Base-by-base conservation (phyloP, 1,139 yeast species). In the Geotrichum armillariae region DNA sequence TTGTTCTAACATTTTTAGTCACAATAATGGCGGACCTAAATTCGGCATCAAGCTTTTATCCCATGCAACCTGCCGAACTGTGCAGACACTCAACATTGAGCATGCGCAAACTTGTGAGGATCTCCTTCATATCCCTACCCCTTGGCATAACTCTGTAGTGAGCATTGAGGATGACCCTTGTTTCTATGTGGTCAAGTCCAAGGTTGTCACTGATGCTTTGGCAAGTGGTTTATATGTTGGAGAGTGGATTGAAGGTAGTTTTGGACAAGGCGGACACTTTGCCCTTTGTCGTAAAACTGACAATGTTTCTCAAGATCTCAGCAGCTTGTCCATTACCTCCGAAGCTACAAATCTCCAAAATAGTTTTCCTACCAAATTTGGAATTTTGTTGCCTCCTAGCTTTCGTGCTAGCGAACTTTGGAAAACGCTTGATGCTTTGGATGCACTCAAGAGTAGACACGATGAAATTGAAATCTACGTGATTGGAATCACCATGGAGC, bases 111-210 rank as follows among this genome's bases (percentile, higher is more conserved):
- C 50, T 4, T 52, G 48, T 39, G 54, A 52, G 32, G 54, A 52
- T 23, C 42, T 52, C 17, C 40, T 52, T 21, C 54, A 52, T 35
- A 52, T 52, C 22, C 54, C 54, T 31, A 52, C 54, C 3, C 52
- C 54, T 14, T 52, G 54, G 54, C 54, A 52, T 35, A 52, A 52
- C 35, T 44, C 49, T 32, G 54, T 52, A 4, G 52, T 52, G 20
- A 39, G 40, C 11, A 32, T 52, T 31, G 47, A 45, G 31, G 44
- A 40, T 14, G 25, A 35, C 12, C 33, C 39, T 9, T 41, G 38
- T 18, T 46, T 41, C 22, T 52, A 48, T 25, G 49, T 52, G 17
- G 52, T 46, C 37, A 52, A 52, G 46, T 52, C 54, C 14, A 18
- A 34, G 32, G 52, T 52, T 22, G 52, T 46, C n/a, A 35, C 20